Conservation (phyloP, 139 green algal genomes). For the Protoeuglena noctilucae region DNA sequence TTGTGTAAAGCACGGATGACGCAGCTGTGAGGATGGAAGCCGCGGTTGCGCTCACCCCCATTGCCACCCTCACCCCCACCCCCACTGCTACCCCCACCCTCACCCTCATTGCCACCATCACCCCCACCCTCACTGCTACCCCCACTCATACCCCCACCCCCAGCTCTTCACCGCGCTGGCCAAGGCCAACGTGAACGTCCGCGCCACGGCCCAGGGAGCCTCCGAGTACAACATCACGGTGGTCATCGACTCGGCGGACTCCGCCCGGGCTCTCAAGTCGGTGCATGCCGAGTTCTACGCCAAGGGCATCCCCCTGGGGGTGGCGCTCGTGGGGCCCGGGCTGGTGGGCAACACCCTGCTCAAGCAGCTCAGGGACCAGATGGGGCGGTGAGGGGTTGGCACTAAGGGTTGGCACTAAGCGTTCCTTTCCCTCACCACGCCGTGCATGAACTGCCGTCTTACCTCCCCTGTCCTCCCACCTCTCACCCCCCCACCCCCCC, state of each 20-base stretch:
- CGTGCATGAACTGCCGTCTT: conserved; percentile 6
- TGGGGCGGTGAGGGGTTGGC: background rate
- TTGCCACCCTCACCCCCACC: too few relatives aligned
- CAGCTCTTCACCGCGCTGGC: conserved; percentile 88
- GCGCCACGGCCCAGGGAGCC: conserved; percentile 56
- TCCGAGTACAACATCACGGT: conserved; percentile 98
- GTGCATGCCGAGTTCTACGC: conserved; percentile 93
- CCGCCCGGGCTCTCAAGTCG: conserved; percentile 23
- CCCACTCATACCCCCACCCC: too few relatives aligned
- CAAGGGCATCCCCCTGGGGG: conserved; percentile 59
- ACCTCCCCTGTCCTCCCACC: background rate
- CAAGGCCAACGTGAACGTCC: conserved; percentile 84
- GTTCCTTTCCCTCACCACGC: too few relatives aligned
- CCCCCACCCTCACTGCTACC: too few relatives aligned
- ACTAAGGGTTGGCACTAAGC: too few relatives aligned
- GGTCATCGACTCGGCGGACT: conserved; percentile 60
- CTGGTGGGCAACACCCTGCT: conserved; percentile 82
- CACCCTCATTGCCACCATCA: too few relatives aligned
- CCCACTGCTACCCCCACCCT: too few relatives aligned
- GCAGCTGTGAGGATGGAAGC: too few relatives aligned
- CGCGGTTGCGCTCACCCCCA: too few relatives aligned
- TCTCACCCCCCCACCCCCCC: background rate
- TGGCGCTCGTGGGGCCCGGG: conserved; percentile 80
- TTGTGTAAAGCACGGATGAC: too few relatives aligned
- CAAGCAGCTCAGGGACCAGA: conserved; percentile 66